Conservation (phyloP, 75 land plant species). For the Selaginella moellendorffii region DNA sequence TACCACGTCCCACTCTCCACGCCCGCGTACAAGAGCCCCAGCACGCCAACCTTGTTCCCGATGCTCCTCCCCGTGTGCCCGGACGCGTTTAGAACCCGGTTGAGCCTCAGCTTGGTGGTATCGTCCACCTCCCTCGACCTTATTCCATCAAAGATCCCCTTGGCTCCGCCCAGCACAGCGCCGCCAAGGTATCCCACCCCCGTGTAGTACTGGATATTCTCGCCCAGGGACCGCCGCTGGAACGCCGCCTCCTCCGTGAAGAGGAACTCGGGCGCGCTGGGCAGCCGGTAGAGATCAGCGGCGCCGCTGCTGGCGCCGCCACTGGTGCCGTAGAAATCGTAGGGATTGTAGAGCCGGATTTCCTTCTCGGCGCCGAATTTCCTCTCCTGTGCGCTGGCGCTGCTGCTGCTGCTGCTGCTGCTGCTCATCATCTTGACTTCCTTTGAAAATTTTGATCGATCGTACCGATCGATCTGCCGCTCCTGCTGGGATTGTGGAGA, state of each 20-base stretch:
- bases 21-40: conserved; percentile 71
- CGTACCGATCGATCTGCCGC: too few species aligned
- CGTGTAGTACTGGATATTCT: conserved; percentile 69
- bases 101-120: conserved; percentile 51
- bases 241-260: conserved; percentile 58
- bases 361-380: too few species aligned
- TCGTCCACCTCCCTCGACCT: conserved; percentile 50
- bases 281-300: conserved; percentile 50
- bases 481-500: too few species aligned
- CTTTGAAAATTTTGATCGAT: too few species aligned
- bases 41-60: conserved; percentile 59
- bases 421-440: too few species aligned
- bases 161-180: conserved; percentile 45
- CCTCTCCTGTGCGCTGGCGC: neutral
- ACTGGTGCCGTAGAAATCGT: conserved; percentile 43
- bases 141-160: conserved; percentile 42
- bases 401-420: neutral
- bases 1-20: conserved; percentile 46
- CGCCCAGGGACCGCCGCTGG: conserved; percentile 53
- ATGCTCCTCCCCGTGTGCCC: conserved; percentile 45
- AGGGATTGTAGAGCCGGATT: conserved; percentile 73
- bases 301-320: conserved; percentile 22
- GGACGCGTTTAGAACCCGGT: conserved; percentile 54
- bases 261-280: conserved; percentile 65
- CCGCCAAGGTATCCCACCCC: conserved; percentile 61